Percentiles rank a stretch among this genome's conserved stretches.
Evolutionary conservation across 345 rosid genomes (phyloP).

Genomic region (Adansonia digitata): DNA sequence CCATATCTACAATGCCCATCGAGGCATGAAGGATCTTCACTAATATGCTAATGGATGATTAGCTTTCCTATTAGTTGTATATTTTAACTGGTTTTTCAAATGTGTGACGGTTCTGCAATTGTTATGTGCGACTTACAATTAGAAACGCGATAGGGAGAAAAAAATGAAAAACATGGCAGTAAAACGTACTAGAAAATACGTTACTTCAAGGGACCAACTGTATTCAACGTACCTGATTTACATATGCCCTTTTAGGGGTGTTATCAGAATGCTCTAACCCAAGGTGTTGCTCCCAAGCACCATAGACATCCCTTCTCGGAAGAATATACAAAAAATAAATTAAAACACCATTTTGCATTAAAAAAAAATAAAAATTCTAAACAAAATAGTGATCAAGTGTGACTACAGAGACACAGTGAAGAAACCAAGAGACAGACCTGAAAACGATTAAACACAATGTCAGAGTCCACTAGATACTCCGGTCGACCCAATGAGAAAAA

Average conservation of each 20-base stretch:
- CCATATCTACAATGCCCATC: too few species aligned
- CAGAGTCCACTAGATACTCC: conserved; percentile 55
- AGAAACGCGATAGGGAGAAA: too few species aligned
- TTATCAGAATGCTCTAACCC: conserved; percentile 68
- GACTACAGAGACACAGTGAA: too few species aligned
- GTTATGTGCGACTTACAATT: background rate
- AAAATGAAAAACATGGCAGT: background rate
- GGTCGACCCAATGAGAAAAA: conserved; percentile 70
- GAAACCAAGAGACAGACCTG: conserved; percentile 49
- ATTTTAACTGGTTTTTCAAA: conserved; percentile 17
- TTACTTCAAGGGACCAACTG: background rate
- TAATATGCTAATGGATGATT: conserved; percentile 7
- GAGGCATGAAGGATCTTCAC: too few species aligned
- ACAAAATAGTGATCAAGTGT: too few species aligned
- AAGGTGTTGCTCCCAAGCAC: conserved; percentile 77
- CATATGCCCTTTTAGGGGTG: conserved; percentile 52
- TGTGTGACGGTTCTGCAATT: conserved; percentile 14
- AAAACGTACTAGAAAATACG: background rate
- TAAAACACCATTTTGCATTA: background rate
- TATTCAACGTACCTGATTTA: conserved; percentile 67
- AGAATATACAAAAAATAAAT: conserved; percentile 6
- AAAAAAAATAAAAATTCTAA: too few species aligned
- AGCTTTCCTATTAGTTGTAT: conserved; percentile 12
- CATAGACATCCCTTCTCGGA: conserved; percentile 66
- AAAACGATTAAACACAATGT: conserved; percentile 53